Percentiles rank a stretch among this genome's conserved stretches.
Conservation (phyloP, 768 basidiomycete genomes). For the Ephemerocybe angulata region DNA sequence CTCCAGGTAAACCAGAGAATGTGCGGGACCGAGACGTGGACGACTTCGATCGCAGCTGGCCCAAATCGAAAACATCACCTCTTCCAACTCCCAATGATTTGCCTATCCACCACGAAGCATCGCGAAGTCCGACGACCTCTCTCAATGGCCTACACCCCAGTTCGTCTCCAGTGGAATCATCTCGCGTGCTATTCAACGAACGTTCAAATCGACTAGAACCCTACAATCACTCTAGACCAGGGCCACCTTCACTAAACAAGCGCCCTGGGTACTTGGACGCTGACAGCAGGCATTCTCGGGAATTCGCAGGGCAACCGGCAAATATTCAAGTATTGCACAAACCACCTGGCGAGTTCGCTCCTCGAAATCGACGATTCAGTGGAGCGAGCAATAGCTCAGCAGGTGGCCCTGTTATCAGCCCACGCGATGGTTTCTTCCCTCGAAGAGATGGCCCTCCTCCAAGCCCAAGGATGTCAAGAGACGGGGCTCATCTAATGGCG, state of each 20-base stretch:
- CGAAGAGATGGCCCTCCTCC: conserved; percentile 38
- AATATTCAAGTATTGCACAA: conserved; percentile 64
- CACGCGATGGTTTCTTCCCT: conserved; percentile 23
- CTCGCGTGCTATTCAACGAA: conserved; percentile 92
- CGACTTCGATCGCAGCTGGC: conserved; percentile 96
- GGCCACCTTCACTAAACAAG: conserved; percentile 23
- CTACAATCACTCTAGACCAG: conserved; percentile 52
- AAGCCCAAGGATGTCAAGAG: conserved; percentile 34
- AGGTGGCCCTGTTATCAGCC: conserved; percentile 17
- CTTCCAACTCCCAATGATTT: conserved; percentile 40
- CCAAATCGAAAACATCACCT: conserved; percentile 59
- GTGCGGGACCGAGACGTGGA: conserved; percentile 74
- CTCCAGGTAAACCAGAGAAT: conserved; percentile 47
- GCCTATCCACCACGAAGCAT: conserved; percentile 18
- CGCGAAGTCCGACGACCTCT: conserved; percentile 24
- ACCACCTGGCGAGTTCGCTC: conserved; percentile 27
- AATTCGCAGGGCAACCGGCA: conserved; percentile 6
- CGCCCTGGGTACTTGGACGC: background rate
- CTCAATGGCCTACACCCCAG: conserved; percentile 32
- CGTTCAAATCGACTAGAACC: conserved; percentile 88
- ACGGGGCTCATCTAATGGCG: conserved; percentile 21
- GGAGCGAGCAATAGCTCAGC: conserved; percentile 25
- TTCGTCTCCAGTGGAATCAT: conserved; percentile 49
- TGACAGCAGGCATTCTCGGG: background rate
- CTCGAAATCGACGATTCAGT: conserved; percentile 33